These are phyloP conservation scores for Zanthoxylum bungeanum DNA, from an alignment of 345 rosid genomes.

Conservation along the genomic window DNA sequence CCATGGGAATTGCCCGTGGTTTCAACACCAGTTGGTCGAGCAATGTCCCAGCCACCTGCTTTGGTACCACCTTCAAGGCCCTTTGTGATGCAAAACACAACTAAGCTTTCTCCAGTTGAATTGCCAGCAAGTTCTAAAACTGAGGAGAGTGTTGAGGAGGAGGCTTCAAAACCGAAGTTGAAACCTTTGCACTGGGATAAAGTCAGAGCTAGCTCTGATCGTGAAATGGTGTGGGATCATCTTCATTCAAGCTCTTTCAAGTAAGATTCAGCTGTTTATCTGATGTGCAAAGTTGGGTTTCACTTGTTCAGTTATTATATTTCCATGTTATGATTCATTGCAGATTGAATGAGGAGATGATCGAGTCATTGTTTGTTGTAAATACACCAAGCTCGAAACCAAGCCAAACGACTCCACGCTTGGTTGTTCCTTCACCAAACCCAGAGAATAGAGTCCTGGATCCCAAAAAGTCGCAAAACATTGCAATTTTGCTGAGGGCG, in stretches of 20 bases:
- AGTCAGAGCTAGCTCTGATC: conserved; percentile 95
- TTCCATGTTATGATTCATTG: conserved; percentile 13
- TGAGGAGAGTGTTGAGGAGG: conserved; percentile 39
- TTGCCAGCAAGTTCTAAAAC: conserved; percentile 33
- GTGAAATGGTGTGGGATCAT: conserved; percentile 97
- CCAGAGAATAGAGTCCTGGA: conserved; percentile 87
- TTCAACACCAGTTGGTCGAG: conserved; percentile 32
- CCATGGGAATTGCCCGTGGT: conserved; percentile 33
- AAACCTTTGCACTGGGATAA: conserved; percentile 96
- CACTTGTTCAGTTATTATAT: not conserved
- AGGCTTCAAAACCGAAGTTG: conserved; percentile 60
- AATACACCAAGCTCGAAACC: conserved; percentile 56
- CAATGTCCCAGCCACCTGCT: conserved; percentile 51
- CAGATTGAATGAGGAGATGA: conserved; percentile 94
- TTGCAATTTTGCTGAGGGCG: conserved; percentile 85
- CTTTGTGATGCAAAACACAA: conserved; percentile 43
- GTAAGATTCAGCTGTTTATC: conserved; percentile 33
- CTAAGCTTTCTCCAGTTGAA: conserved; percentile 38
- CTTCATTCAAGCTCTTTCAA: conserved; percentile 75
- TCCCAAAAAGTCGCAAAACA: conserved; percentile 95
- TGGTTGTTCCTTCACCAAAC: conserved; percentile 48
- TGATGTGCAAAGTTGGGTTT: not conserved
- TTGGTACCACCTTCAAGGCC: conserved; percentile 69
- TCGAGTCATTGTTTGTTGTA: conserved; percentile 72
- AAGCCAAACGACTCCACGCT: conserved; percentile 51